phyloP scores from a whole-genome alignment of 345 rosid species.

The Hevea brasiliensis region DNA sequence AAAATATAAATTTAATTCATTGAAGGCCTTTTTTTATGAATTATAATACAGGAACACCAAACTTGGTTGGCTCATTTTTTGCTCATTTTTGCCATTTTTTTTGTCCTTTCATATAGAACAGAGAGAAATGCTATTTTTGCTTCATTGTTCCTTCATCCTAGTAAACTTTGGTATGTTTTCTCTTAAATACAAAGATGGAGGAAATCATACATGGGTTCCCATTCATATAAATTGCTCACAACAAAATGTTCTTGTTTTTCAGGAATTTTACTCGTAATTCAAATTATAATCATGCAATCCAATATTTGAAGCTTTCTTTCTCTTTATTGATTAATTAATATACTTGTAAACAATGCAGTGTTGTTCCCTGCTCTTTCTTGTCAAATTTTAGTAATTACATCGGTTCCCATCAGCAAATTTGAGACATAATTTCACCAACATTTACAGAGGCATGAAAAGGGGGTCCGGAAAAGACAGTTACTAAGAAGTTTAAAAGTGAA shows the following conservation, averaged over 20 bases:
- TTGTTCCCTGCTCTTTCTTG: no score
- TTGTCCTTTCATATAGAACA: background rate
- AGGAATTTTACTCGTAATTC: no score
- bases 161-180: background rate
- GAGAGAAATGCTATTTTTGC: background rate
- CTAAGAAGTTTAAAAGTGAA: background rate
- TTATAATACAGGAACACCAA: background rate
- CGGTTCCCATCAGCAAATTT: background rate
- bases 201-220: background rate
- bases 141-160: background rate
- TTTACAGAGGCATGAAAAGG: no score
- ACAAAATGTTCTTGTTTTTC: no score
- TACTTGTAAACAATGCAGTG: no score
- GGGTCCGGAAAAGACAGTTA: background rate
- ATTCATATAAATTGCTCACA: no score
- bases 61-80: background rate
- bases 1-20: no score
- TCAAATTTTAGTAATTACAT: background rate
- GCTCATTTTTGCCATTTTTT: background rate
- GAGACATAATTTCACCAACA: background rate
- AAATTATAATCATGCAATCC: no score
- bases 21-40: background rate
- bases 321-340: no score
- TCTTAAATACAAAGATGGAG: background rate
- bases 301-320: no score